These are phyloP conservation scores for Russula earlei DNA, from an alignment of 768 basidiomycete species.

Conservation along the genomic window DNA sequence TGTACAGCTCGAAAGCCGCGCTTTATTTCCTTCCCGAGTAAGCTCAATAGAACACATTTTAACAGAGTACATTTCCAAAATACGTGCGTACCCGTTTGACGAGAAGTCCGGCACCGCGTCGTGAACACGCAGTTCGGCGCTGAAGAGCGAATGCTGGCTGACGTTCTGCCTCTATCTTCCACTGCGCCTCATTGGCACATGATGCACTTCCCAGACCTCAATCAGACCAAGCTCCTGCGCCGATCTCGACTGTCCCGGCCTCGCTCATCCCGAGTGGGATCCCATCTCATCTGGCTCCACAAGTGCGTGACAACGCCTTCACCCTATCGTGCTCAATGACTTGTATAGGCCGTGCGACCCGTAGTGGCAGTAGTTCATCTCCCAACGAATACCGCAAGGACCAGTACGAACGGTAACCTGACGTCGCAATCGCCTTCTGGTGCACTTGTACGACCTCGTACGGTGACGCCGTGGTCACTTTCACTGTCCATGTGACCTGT, in stretches of 20 bases:
- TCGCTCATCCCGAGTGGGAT: conserved; percentile 8
- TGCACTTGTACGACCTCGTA: neutral
- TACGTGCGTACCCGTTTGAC: conserved; percentile 47
- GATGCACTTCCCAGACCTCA: neutral
- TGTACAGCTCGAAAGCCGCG: neutral
- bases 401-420: neutral
- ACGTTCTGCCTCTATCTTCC: conserved; percentile 26
- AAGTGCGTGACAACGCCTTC: neutral
- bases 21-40: too few species aligned
- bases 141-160: conserved; percentile 24
- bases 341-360: neutral
- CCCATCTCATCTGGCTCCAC: neutral
- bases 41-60: neutral
- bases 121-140: conserved; percentile 38
- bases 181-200: neutral
- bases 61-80: conserved; percentile 35
- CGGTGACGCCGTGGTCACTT: neutral
- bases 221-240: neutral
- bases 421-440: neutral
- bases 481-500: neutral
- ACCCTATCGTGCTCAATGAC: neutral
- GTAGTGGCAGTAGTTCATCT: too few species aligned
- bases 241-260: conserved; percentile 8
- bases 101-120: conserved; percentile 43
- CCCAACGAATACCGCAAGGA: neutral